phyloP scores from a whole-genome alignment of 495 filamentous ascomycete species.

The Neurospora tetraspora region DNA sequence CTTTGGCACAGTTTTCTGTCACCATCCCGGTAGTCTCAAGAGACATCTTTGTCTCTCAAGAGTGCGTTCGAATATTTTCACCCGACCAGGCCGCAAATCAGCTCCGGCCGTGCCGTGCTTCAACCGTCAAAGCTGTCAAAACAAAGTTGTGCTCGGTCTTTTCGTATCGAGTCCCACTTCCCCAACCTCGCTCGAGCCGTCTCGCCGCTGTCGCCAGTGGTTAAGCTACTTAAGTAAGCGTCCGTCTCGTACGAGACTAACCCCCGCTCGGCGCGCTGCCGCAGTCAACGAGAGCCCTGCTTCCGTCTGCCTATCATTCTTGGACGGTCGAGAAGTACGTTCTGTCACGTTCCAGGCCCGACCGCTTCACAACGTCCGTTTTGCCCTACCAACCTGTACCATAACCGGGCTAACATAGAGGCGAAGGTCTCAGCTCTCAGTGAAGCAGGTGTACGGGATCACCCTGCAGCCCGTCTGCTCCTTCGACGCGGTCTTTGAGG shows the following conservation, averaged over 20 bases:
- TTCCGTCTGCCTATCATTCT: not conserved
- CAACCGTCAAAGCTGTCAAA: not conserved
- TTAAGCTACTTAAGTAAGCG: not conserved
- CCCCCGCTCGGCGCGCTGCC: slow-evolving; percentile 11
- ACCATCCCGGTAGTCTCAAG: not conserved
- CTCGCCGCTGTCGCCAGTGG: not conserved
- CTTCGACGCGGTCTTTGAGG: not conserved
- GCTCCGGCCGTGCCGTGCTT: slow-evolving; percentile 2
- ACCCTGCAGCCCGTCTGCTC: not conserved
- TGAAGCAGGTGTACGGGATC: not conserved
- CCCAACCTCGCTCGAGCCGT: slow-evolving; percentile 1
- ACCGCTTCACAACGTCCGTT: not conserved
- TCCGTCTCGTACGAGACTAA: not conserved
- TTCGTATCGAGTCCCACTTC: slow-evolving; percentile 1
- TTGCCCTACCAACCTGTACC: not conserved
- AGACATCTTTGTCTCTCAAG: not conserved
- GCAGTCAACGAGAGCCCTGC: slow-evolving; percentile 10
- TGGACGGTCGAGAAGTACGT: not conserved
- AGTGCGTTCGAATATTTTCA: not conserved
- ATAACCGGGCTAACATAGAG: not conserved
- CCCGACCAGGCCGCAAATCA: not conserved
- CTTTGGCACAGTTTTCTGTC: not conserved
- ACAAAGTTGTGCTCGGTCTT: not conserved
- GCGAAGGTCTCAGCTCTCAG: not conserved
- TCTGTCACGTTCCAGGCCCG: not conserved